Conservation (phyloP, 768 basidiomycete species). For the Filobasidium floriforme region DNA sequence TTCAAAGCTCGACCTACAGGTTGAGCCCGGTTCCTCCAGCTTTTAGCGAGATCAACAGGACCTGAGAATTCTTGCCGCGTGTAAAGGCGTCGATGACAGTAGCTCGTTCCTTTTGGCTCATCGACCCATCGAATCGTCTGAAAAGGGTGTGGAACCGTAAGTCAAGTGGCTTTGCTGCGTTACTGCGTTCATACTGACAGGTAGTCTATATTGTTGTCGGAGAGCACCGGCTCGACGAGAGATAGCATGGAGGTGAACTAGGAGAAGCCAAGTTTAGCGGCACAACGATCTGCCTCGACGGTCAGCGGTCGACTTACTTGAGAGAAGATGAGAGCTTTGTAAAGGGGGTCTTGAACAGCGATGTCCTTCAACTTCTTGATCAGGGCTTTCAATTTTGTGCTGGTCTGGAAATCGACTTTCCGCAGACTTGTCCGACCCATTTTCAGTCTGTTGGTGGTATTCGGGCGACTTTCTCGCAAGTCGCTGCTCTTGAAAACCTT, state of each 20-base stretch:
- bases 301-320: conserved; percentile 31
- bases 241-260: conserved; percentile 30
- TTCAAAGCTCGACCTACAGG: conserved; percentile 44
- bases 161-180: neutral
- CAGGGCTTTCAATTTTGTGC: conserved; percentile 83
- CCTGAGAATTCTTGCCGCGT: conserved; percentile 61
- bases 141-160: neutral
- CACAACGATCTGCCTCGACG: neutral
- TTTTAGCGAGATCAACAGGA: conserved; percentile 48
- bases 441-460: conserved; percentile 32
- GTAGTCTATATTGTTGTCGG: conserved; percentile 36
- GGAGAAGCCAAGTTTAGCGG: neutral
- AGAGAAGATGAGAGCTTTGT: conserved; percentile 51
- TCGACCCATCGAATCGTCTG: conserved; percentile 78
- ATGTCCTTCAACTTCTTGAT: conserved; percentile 60
- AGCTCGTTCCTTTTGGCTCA: conserved; percentile 75
- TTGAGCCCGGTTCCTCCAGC: conserved; percentile 90
- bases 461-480: conserved; percentile 36
- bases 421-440: conserved; percentile 46
- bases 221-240: conserved; percentile 39
- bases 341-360: conserved; percentile 55
- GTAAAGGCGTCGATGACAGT: conserved; percentile 72
- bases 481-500: conserved; percentile 37
- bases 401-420: conserved; percentile 76
- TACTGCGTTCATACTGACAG: conserved; percentile 27